A percentile compares a stretch with the other conserved stretches of the same genome.
These are phyloP conservation scores for Sugiyamaella pinicola DNA, from an alignment of 1,139 yeast genomes.

Conservation along the genomic window DNA sequence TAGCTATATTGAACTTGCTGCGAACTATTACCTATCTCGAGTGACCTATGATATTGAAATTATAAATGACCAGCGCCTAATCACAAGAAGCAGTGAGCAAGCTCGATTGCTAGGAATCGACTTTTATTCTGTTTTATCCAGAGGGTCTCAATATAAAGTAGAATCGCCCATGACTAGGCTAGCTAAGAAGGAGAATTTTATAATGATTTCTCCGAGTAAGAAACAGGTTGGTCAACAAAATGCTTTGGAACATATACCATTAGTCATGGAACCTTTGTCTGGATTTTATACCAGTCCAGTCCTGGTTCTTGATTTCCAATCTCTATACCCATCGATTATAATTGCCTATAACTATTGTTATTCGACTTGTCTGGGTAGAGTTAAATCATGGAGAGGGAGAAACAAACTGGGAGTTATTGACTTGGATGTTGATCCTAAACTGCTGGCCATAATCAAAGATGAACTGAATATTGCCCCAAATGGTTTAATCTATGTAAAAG, in stretches of 20 bases:
- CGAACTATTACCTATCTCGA: slow-evolving; percentile 57
- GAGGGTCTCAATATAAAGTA: slow-evolving; percentile 94
- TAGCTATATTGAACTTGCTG: slow-evolving; percentile 40
- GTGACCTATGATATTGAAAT: slow-evolving; percentile 54
- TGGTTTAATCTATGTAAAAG: slow-evolving; percentile 75
- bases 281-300: slow-evolving; percentile 85
- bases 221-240: slow-evolving; percentile 81
- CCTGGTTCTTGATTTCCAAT: slow-evolving; percentile 88
- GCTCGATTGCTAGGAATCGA: slow-evolving; percentile 88
- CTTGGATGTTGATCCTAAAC: slow-evolving; percentile 56
- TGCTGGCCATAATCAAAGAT: slow-evolving; percentile 52
- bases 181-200: slow-evolving; percentile 70
- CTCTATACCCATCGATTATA: slow-evolving; percentile 87
- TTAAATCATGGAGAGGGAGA: slow-evolving; percentile 53
- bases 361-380: slow-evolving; percentile 78
- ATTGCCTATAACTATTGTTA: slow-evolving; percentile 92
- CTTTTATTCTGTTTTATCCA: slow-evolving; percentile 77
- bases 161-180: slow-evolving; percentile 79
- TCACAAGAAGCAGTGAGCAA: slow-evolving; percentile 76
- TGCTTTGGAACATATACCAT: slow-evolving; percentile 83
- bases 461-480: slow-evolving; percentile 77
- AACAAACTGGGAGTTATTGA: slow-evolving; percentile 56
- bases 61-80: slow-evolving; percentile 63
- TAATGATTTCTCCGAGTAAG: slow-evolving; percentile 79
- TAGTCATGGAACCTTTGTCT: slow-evolving; percentile 90